Evolutionary conservation across 2,329 filamentous ascomycete genomes (phyloP), one percentile per base, ranked within the genome.

Genomic region (Cercospora sp.): DNA sequence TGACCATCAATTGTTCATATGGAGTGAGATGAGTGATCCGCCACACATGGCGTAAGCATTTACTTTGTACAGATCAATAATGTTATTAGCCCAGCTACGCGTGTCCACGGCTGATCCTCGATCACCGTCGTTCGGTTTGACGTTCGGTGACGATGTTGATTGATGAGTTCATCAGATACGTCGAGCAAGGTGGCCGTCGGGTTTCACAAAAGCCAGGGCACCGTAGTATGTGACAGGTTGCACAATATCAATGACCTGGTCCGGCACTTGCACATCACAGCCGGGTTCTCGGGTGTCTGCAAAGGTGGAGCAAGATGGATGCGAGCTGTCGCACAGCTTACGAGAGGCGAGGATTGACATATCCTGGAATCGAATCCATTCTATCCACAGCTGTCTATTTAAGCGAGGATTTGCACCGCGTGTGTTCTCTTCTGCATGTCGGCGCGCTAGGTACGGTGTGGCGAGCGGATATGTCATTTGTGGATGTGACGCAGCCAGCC

Each of bases 271-370:
- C 8, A 21, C 16, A 51, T 21, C n/a, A 51, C 45, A 51, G 45
- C 45, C 45, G 45, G 45, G 45, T 51, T 51, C 45, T 51, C 45
- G 45, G 45, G 45, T 51, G 45, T 21, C 18, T 21, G 45, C 45
- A 51, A 21, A 51, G 18, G 18, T 51, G 18, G 45, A 51, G 45
- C 45, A 51, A 51, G 45, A 51, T 24, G 10, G 45, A 51, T 21
- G 45, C 45, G 34, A 65, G 40, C 63, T 51, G 58, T 57, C 45
- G 53, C 63, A 51, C 63, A 37, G 43, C 64, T 59, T 61, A 58
- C 43, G 26, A 58, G n/a, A 21, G 45, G 21, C 18, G 18, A 51
- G 10, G 45, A 51, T 51, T 51, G 45, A 51, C 45, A 51, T 51
- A 51, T 51, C 45, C 43, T 49, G 43, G 45, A 5, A 51, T 51